A percentile compares a stretch with the other conserved stretches of the same genome.
These are phyloP conservation scores for Calonectria pseudoturangicola DNA, from an alignment of 2,329 filamentous ascomycete genomes.

Conservation along the genomic window DNA sequence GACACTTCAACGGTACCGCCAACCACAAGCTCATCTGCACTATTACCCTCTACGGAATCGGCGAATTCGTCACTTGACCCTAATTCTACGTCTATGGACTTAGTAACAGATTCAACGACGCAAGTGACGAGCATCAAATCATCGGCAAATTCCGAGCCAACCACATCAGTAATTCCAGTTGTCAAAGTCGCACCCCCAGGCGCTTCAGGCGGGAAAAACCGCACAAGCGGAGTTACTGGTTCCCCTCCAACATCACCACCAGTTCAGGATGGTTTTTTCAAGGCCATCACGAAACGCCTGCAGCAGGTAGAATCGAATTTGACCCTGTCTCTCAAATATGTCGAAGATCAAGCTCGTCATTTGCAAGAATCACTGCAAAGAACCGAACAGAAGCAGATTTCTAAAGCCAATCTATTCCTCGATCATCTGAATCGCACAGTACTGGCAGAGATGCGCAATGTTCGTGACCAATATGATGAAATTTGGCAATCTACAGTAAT, in stretches of 20 bases:
- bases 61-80: constrained; percentile 44
- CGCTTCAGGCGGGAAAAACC: constrained; percentile 52
- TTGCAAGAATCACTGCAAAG: constrained; percentile 90
- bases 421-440: constrained; percentile 92
- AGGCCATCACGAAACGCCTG: constrained; percentile 93
- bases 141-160: constrained; percentile 36
- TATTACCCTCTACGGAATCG: constrained; percentile 44
- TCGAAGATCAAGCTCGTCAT: constrained; percentile 95
- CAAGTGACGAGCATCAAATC: constrained; percentile 43
- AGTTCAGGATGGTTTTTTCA: constrained; percentile 98
- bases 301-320: constrained; percentile 94
- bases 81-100: constrained; percentile 37
- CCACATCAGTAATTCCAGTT: constrained; percentile 27
- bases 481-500: constrained; percentile 97
- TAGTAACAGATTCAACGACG: constrained; percentile 35
- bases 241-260: constrained; percentile 76
- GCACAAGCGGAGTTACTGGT: constrained; percentile 54
- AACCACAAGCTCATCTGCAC: constrained; percentile 40
- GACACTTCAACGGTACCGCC: constrained; percentile 39
- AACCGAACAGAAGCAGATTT: constrained; percentile 89
- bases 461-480: constrained; percentile 93
- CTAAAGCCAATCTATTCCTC: constrained; percentile 88
- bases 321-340: constrained; percentile 94
- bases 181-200: constrained; percentile 45
- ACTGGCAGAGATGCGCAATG: constrained; percentile 84